phyloP scores from a whole-genome alignment of 805 yeast genomes.

The Myxozyma melibiosi region DNA sequence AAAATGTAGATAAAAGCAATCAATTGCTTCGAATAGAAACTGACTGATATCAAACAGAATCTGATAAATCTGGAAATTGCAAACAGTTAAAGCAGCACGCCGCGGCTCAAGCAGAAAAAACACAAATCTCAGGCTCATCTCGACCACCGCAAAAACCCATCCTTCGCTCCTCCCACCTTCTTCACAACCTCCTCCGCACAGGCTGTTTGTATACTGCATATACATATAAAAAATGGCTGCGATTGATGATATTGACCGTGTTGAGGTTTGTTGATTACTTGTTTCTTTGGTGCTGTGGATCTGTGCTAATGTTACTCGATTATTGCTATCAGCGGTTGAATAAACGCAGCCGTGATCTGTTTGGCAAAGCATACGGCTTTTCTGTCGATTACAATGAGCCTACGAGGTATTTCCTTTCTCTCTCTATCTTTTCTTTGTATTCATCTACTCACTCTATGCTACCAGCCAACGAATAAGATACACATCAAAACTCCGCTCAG shows the following conservation, averaged over 20 bases:
- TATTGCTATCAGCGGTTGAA: conserved; percentile 12
- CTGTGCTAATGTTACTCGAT: not conserved
- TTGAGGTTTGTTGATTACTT: conserved; percentile 15
- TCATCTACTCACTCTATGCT: not conserved
- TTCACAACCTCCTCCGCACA: not conserved
- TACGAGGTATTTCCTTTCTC: conserved; percentile 15
- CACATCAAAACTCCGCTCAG: conserved; percentile 28
- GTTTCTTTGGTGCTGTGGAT: not conserved
- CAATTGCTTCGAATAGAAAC: too few relatives aligned
- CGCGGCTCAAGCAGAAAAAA: too few relatives aligned
- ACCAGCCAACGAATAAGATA: conserved; percentile 28
- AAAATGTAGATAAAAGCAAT: not conserved
- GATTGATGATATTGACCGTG: conserved; percentile 23
- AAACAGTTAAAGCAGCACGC: too few relatives aligned
- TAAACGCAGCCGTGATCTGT: conserved; percentile 33
- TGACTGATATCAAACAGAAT: too few relatives aligned
- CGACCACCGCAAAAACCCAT: not conserved
- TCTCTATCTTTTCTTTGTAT: not conserved
- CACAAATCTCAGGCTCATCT: not conserved
- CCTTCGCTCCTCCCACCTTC: not conserved
- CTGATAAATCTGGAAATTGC: too few relatives aligned
- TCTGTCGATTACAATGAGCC: conserved; percentile 31
- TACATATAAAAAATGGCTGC: conserved; percentile 1
- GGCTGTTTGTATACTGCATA: too few relatives aligned
- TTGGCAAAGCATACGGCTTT: conserved; percentile 32